Conservation (phyloP, 176 grass and related monocot species). For the Triticum aestivum region IWGSC_CS_RefSeq_v2.1 NC_057810.1:489239235-489239734, state of each 20-base stretch:
- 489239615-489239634: neutral
- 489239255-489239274: conserved; percentile 75
- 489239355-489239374: conserved; percentile 88
- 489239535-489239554: conserved; percentile 86
- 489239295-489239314: conserved; percentile 64
- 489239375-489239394: conserved; percentile 94
- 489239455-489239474: conserved; percentile 87
- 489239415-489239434: conserved; percentile 73
- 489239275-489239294: conserved; percentile 78
- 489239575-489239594: conserved; percentile 65
- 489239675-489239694: neutral
- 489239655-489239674: neutral
- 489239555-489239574: conserved; percentile 51
- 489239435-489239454: conserved; percentile 83
- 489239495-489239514: conserved; percentile 82
- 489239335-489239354: conserved; percentile 63
- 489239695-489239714: neutral
- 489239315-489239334: conserved; percentile 75
- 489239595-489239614: neutral
- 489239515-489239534: conserved; percentile 74
- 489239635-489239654: neutral
- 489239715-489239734: neutral
- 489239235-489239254: conserved; percentile 68
- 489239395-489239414: conserved; percentile 74
- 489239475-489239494: conserved; percentile 85